Evolutionary conservation across 2,329 filamentous ascomycete species (phyloP).

Genomic region (Bipolaris oryzae): DNA sequence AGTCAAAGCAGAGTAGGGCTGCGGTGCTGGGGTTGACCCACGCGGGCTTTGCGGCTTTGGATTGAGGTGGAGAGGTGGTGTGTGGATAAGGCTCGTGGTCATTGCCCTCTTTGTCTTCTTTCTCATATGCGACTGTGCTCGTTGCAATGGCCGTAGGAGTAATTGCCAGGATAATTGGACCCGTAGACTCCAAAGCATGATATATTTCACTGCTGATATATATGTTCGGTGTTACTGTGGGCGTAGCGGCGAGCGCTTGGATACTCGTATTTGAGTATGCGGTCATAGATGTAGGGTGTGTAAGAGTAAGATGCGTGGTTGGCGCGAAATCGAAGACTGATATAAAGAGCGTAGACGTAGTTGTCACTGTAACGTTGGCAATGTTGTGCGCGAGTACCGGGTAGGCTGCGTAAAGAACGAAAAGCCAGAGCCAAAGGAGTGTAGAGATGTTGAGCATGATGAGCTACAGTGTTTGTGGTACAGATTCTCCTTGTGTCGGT

Average conservation of each 20-base stretch:
- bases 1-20: conserved; percentile 29
- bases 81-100: neutral
- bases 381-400: neutral
- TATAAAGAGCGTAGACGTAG: neutral
- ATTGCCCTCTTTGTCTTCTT: no score
- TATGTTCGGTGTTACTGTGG: neutral
- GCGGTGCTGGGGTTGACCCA: conserved; percentile 19
- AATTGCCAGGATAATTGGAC: neutral
- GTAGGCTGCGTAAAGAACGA: neutral
- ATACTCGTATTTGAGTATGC: no score
- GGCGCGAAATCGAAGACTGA: neutral
- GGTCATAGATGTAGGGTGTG: neutral
- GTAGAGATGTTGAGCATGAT: neutral
- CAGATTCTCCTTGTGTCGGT: neutral
- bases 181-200: neutral
- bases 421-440: neutral
- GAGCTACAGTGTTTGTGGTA: neutral
- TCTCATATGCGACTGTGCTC: no score
- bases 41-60: neutral
- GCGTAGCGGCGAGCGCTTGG: neutral
- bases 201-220: neutral
- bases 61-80: neutral
- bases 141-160: no score
- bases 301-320: neutral
- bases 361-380: neutral